Evolutionary conservation across 192 early-diverging fungal species (phyloP).

Genomic region (Podila horticola): DNA sequence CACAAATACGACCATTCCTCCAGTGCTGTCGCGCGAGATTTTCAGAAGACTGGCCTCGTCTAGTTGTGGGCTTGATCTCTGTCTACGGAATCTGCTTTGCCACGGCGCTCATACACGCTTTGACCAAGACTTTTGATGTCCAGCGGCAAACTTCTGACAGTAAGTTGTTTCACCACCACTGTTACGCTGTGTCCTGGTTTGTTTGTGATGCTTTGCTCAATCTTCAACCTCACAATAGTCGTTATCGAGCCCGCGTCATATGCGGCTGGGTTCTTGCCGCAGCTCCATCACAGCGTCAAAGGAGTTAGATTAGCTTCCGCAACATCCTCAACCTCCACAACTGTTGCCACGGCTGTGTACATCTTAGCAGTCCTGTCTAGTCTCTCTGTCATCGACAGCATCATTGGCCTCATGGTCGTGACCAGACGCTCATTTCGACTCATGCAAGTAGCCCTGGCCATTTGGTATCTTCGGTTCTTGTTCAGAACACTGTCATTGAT

Average conservation of each 20-base stretch:
- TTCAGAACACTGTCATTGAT: slow-evolving; percentile 28
- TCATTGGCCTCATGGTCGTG: slow-evolving; percentile 38
- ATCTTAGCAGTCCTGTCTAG: slow-evolving; percentile 27
- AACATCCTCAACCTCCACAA: not conserved
- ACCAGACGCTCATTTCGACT: slow-evolving; percentile 28
- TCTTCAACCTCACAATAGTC: not conserved
- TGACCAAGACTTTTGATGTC: slow-evolving; percentile 13
- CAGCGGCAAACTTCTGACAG: not conserved
- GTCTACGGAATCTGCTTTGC: slow-evolving; percentile 41
- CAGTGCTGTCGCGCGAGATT: slow-evolving; percentile 9
- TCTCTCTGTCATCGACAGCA: slow-evolving; percentile 36
- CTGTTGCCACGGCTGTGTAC: slow-evolving; percentile 24
- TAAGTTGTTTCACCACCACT: not conserved
- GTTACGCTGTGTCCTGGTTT: too few species aligned
- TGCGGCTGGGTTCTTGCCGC: not conserved
- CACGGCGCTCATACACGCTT: slow-evolving; percentile 2
- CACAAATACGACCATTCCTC: too few species aligned
- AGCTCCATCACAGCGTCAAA: too few species aligned
- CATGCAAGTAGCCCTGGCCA: slow-evolving; percentile 36
- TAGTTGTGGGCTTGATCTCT: slow-evolving; percentile 32
- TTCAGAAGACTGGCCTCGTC: slow-evolving; percentile 23
- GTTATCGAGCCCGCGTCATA: not conserved
- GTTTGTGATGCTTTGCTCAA: too few species aligned
- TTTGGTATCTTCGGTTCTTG: slow-evolving; percentile 42
- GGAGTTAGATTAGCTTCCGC: not conserved